Percentiles rank a stretch among this genome's conserved stretches.
Evolutionary conservation across 345 rosid genomes (phyloP).

Genomic region (Turritis glabra): DNA sequence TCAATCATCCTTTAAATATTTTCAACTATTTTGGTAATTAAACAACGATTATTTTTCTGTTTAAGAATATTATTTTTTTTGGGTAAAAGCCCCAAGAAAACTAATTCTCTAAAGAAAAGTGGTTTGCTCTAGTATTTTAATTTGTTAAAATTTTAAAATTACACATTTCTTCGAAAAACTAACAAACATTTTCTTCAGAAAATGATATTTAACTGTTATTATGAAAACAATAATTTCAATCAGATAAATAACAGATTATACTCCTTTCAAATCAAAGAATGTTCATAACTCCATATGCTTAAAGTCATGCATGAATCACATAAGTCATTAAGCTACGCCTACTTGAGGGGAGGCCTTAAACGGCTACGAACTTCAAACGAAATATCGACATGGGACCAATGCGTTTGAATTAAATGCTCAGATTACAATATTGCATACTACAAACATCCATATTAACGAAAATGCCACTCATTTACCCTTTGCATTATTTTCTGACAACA

Average conservation of each 20-base stretch:
- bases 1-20: too few species aligned
- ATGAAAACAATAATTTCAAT: background rate
- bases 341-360: background rate
- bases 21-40: too few species aligned
- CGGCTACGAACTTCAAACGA: conserved; percentile 21
- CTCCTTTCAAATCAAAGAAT: background rate
- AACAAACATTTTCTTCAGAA: too few species aligned
- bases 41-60: too few species aligned
- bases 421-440: conserved; percentile 4
- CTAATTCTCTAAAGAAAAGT: too few species aligned
- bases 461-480: conserved; percentile 16
- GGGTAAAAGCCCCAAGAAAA: too few species aligned
- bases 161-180: too few species aligned
- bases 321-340: conserved; percentile 16
- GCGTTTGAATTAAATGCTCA: background rate
- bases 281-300: background rate
- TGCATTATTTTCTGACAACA: conserved; percentile 1
- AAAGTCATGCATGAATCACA: conserved; percentile 2
- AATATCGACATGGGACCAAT: conserved; percentile 21
- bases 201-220: too few species aligned
- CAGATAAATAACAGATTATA: background rate
- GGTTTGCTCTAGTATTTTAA: too few species aligned
- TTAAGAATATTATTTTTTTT: too few species aligned
- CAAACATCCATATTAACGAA: conserved; percentile 9
- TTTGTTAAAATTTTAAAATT: too few species aligned